Base-by-base conservation (phyloP, 306 rosid species). In the Canavalia gladiata region DNA sequence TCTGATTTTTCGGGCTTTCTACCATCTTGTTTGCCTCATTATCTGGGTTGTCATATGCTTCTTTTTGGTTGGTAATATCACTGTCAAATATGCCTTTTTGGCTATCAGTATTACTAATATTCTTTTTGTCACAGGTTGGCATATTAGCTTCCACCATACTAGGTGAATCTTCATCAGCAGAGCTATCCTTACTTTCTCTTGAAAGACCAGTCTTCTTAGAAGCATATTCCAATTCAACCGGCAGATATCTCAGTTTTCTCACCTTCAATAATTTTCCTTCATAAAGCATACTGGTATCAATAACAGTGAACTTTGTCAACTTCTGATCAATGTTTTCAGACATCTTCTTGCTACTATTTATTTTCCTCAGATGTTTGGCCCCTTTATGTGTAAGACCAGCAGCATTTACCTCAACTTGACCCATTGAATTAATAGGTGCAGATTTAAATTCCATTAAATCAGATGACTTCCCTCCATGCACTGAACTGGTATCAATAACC, bases 401-500 rank as follows among this genome's bases (percentile, higher is more conserved):
- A 74, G 85, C 73, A 54, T 49, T 64, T 80, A 67, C 71, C 83
- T 73, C 82, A 35, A 41, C 25, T 58, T 83, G 81, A 45, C 67
- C 71, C 71, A 63, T 50, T 64, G 76, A 50, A 25, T 79, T 71
- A 69, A 82, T 82, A 46, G 94, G 94, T 62, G 80, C 65, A 81
- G 78, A 52, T 84, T 81, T 89, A 75, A 86, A 75, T 79, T 92
- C 86, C 84, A 86, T 79, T 82, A 88, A 52, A 65, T 83, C 82
- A 10, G 86, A 72, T 56, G 89, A 78, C 68, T 89, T 90, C 39
- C 86, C 92, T 68, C 82, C 64, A 59, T 64, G 85, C 66, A 77
- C 43, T 85, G 85, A 84, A 84, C 94, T 90, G 74, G 94, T 88
- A 82, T 90, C 94, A 1, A 92, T 88, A 84, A 92, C 81, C 31